A percentile compares a stretch with the other conserved stretches of the same genome.
phyloP scores from a whole-genome alignment of 2,329 filamentous ascomycete species.

The Exophiala dermatitidis region DNA sequence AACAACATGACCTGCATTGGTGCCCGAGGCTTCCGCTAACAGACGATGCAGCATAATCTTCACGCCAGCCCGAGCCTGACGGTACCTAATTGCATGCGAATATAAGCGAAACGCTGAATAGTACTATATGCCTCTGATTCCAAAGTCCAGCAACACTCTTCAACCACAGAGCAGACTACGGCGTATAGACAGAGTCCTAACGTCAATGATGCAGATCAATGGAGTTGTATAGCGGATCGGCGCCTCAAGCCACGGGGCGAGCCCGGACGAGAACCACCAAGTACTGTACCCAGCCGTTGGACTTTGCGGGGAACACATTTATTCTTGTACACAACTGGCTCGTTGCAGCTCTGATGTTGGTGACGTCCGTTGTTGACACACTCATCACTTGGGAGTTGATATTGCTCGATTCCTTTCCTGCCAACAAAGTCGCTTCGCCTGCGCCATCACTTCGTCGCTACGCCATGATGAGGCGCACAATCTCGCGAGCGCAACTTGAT shows the following conservation, averaged over 20 bases:
- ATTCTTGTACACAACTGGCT: too few relatives aligned
- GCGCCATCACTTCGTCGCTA: too few relatives aligned
- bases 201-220: neutral
- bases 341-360: too few relatives aligned
- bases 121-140: too few relatives aligned
- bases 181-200: too few relatives aligned
- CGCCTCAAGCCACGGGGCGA: slow-evolving; percentile 1
- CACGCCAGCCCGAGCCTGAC: neutral
- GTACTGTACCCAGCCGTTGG: neutral
- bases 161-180: too few relatives aligned
- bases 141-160: too few relatives aligned
- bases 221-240: neutral
- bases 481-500: neutral
- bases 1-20: slow-evolving; percentile 1
- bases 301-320: neutral
- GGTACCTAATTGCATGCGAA: neutral
- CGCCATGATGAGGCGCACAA: too few relatives aligned
- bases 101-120: neutral
- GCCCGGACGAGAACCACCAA: neutral
- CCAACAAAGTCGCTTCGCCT: too few relatives aligned
- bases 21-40: neutral
- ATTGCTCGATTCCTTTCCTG: too few relatives aligned
- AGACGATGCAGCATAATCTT: neutral
- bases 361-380: too few relatives aligned
- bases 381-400: too few relatives aligned